Conservation (phyloP, 2,329 filamentous ascomycete genomes). For the Sporothrix sp. region DNA sequence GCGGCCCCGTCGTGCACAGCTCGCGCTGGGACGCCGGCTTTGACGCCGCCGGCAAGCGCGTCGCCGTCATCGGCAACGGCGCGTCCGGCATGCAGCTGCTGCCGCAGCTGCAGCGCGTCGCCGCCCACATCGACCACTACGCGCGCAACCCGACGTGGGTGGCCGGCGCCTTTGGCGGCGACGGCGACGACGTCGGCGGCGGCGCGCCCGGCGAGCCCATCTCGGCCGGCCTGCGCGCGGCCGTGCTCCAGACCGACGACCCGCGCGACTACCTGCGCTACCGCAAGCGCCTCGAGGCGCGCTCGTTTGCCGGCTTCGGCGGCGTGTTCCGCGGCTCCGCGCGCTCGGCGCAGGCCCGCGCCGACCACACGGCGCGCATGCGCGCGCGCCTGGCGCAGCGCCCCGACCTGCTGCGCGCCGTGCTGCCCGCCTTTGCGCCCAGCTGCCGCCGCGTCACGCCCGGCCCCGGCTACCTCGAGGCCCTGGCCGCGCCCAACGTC, state of each 20-base stretch:
- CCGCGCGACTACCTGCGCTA: no score
- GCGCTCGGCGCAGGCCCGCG: no score
- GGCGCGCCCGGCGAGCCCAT: no score
- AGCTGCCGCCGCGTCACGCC: slow-evolving; percentile 56
- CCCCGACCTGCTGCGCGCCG: slow-evolving; percentile 29
- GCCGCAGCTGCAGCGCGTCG: slow-evolving; percentile 38
- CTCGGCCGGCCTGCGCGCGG: no score
- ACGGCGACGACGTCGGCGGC: no score
- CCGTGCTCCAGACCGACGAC: no score
- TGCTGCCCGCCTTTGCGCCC: slow-evolving; percentile 54
- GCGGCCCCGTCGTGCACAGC: slow-evolving; percentile 43
- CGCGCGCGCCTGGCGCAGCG: no score
- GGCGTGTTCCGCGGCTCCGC: no score
- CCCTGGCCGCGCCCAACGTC: slow-evolving; percentile 51
- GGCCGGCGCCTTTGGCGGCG: background rate
- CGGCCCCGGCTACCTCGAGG: slow-evolving; percentile 58
- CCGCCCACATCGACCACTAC: slow-evolving; percentile 28
- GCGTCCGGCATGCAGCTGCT: slow-evolving; percentile 43
- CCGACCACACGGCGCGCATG: no score
- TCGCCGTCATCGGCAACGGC: slow-evolving; percentile 44
- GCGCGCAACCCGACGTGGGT: background rate
- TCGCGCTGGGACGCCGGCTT: slow-evolving; percentile 45
- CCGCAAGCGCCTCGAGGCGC: no score
- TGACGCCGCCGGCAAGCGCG: slow-evolving; percentile 35
- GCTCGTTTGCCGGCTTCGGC: no score